These are phyloP conservation scores for Hyaloscypha hepaticicola DNA, from an alignment of 495 filamentous ascomycete species.

Conservation along the genomic window DNA sequence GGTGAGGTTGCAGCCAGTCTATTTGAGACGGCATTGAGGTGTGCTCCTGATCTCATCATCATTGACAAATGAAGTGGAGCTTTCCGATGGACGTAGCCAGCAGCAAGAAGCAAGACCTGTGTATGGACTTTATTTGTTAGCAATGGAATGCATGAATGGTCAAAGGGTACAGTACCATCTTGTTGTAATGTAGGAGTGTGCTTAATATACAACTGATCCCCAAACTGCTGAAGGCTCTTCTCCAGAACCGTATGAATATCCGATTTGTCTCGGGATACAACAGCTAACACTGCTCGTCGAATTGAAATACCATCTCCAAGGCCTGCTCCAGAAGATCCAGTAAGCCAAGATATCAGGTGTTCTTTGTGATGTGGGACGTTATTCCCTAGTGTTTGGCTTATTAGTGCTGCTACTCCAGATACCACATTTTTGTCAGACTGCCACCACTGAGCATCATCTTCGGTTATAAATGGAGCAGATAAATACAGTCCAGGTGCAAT, in stretches of 20 bases:
- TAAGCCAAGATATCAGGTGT: constrained; percentile 68
- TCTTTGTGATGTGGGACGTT: constrained; percentile 40
- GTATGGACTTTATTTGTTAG: constrained; percentile 56
- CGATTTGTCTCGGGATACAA: constrained; percentile 52
- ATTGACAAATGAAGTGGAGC: constrained; percentile 58
- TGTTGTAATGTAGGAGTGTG: constrained; percentile 80
- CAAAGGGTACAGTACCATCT: constrained; percentile 58
- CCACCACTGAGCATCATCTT: constrained; percentile 37
- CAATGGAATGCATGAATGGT: not conserved
- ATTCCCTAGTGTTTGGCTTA: constrained; percentile 40
- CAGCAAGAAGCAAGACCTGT: constrained; percentile 74
- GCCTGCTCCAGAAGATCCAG: constrained; percentile 61
- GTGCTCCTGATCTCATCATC: constrained; percentile 66
- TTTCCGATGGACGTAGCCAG: constrained; percentile 69
- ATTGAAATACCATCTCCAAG: constrained; percentile 60
- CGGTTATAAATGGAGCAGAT: constrained; percentile 21
- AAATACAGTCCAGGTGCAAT: constrained; percentile 51
- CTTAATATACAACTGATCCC: constrained; percentile 82
- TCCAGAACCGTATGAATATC: constrained; percentile 59
- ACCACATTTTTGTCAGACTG: constrained; percentile 39
- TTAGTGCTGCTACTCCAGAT: constrained; percentile 46
- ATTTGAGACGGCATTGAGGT: constrained; percentile 81
- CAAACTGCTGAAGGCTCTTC: constrained; percentile 69
- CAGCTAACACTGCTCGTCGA: constrained; percentile 64
- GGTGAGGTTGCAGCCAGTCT: constrained; percentile 74